Conservation (phyloP, 768 basidiomycete species). For the Suillus subalutaceus region DNA sequence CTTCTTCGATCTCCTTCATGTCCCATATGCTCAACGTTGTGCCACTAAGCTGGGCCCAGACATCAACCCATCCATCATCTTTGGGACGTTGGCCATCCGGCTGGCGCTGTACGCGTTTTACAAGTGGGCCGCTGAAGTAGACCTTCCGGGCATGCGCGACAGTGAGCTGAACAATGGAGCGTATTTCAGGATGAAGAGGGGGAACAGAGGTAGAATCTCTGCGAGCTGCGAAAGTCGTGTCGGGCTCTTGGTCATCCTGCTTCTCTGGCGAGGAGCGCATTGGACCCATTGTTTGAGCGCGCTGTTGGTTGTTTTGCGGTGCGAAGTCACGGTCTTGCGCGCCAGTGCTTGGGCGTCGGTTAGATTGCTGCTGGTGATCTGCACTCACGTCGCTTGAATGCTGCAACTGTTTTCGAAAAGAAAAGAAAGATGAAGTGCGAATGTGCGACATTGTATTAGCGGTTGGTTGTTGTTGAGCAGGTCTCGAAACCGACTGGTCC, state of each 20-base stretch:
- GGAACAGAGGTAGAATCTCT: slow-evolving; percentile 29
- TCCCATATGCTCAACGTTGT: slow-evolving; percentile 92
- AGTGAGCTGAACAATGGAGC: slow-evolving; percentile 74
- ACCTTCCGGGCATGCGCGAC: slow-evolving; percentile 81
- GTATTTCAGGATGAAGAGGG: slow-evolving; percentile 78
- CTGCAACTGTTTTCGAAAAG: slow-evolving; percentile 49
- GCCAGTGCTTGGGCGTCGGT: slow-evolving; percentile 19
- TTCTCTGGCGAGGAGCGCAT: slow-evolving; percentile 20
- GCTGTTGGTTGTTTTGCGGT: slow-evolving; percentile 33
- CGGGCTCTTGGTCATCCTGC: slow-evolving; percentile 19
- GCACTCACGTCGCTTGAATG: slow-evolving; percentile 29
- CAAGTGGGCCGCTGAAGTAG: slow-evolving; percentile 84
- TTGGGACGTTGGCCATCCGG: slow-evolving; percentile 75
- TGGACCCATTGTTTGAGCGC: slow-evolving; percentile 33
- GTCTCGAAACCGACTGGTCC: slow-evolving; percentile 5
- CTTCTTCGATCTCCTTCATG: slow-evolving; percentile 85
- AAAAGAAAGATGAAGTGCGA: slow-evolving; percentile 68
- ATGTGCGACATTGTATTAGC: slow-evolving; percentile 40
- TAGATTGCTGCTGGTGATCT: slow-evolving; percentile 16
- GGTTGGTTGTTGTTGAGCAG: slow-evolving; percentile 22
- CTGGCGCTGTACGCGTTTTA: slow-evolving; percentile 76
- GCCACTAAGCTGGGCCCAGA: slow-evolving; percentile 90
- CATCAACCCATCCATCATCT: slow-evolving; percentile 80
- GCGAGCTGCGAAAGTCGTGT: slow-evolving; percentile 28
- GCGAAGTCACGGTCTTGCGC: slow-evolving; percentile 22